Evolutionary conservation across 148 eudicot species (phyloP), one percentile per base, ranked within the genome.

Genomic region (Nyssa sinensis): DNA sequence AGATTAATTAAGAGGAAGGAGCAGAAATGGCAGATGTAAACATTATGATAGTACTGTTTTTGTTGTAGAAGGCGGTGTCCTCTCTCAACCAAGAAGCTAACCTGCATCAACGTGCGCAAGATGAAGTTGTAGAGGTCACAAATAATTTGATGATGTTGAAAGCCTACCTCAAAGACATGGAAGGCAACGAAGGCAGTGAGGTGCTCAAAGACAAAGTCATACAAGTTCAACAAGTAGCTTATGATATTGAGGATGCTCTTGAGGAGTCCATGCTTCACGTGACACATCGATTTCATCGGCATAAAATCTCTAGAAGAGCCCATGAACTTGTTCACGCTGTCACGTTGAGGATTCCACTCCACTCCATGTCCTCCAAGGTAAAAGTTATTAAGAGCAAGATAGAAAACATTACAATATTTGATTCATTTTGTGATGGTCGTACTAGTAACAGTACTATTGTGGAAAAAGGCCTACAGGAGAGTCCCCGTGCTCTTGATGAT

Each of bases 211-310:
- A 53, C n/a, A n/a, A n/a, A n/a, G n/a, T n/a, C n/a, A n/a, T n/a
- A 34, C 58, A 73, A 74, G 59, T 77, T 41, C 81, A 67, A 57
- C 58, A 69, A 9, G 66, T 57, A 30, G 74, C 84, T 29, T 67
- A 64, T 65, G 58, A 77, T 4, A 70, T 69, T 6, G 76, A 81
- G 64, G 75, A 77, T 70, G 81, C 69, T 51, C 70, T 81, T 34
- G 81, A 70, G 4, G 72, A 73, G 21, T 68, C 41, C 35, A 34
- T 64, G 71, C 49, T 69, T n/a, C 31, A 39, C 25, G 75, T 59
- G 14, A 16, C 74, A 19, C 64, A 31, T 13, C 39, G 59, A 19
- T 62, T 8, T 28, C 66, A 64, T 23, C 69, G n/a, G 41, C 30
- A 25, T 49, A 55, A 17, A 28, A n/a, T 69, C 33, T 55, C 47